These are phyloP conservation scores for Penicillium coffeae DNA, from an alignment of 495 filamentous ascomycete species.

Conservation along the genomic window DNA sequence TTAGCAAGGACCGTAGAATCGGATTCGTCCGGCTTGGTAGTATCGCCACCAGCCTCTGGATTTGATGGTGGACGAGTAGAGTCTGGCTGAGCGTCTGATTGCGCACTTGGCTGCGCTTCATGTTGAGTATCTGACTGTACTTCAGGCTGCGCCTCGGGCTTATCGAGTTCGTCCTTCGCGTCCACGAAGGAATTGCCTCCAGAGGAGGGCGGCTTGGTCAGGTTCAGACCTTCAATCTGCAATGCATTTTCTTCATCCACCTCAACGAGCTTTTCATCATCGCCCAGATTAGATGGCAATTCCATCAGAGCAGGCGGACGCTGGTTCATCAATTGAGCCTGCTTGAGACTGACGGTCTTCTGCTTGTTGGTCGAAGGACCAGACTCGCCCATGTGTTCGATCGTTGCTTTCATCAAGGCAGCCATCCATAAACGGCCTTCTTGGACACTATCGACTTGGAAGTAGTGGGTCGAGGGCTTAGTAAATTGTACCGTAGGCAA, in stretches of 20 bases:
- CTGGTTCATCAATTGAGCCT: conserved; percentile 77
- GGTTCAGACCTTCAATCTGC: conserved; percentile 33
- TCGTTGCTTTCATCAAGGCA: conserved; percentile 97
- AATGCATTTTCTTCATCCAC: conserved; percentile 30
- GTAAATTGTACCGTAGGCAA: conserved; percentile 94
- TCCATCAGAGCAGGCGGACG: conserved; percentile 84
- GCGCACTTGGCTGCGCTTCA: too few relatives aligned
- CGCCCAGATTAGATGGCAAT: conserved; percentile 8
- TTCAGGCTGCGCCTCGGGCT: conserved; percentile 3
- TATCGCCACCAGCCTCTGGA: conserved; percentile 4
- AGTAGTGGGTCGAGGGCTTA: conserved; percentile 94
- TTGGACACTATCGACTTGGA: conserved; percentile 85
- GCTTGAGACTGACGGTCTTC: conserved; percentile 84
- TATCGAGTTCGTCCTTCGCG: conserved; percentile 11
- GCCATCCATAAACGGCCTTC: conserved; percentile 97
- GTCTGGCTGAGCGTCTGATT: too few relatives aligned
- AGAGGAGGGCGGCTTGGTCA: conserved; percentile 23
- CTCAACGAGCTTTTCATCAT: conserved; percentile 15
- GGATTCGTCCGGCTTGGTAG: conserved; percentile 7
- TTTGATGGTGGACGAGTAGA: too few relatives aligned
- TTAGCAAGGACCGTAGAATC: too few relatives aligned
- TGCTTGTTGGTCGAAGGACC: conserved; percentile 91
- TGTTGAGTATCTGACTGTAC: too few relatives aligned
- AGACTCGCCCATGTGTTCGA: conserved; percentile 76
- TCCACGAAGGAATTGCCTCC: conserved; percentile 15